These are phyloP conservation scores for Diaporthe sp. DNA, from an alignment of 2,329 filamentous ascomycete genomes.

Conservation along the genomic window DNA sequence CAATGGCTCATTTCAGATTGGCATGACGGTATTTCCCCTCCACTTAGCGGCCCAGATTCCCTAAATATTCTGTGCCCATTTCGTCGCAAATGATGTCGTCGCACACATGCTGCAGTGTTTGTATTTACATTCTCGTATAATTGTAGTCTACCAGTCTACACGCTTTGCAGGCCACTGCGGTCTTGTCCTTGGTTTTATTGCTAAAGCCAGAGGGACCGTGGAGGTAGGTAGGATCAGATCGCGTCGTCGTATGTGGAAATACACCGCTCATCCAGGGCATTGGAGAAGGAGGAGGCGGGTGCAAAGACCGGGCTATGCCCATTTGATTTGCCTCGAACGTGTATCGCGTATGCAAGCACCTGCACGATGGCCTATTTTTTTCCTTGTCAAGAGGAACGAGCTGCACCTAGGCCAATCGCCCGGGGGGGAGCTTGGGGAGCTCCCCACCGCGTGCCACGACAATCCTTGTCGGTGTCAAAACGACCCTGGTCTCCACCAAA, in stretches of 20 bases:
- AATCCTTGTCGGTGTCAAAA: conserved; percentile 29
- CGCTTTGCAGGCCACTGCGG: not conserved
- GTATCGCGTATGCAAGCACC: conserved; percentile 12
- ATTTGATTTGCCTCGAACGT: not conserved
- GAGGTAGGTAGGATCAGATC: not conserved
- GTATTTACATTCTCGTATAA: conserved; percentile 1
- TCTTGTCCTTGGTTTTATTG: not conserved
- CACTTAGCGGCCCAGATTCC: not conserved
- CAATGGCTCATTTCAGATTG: conserved; percentile 25
- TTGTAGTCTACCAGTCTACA: not conserved
- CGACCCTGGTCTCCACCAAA: conserved; percentile 29
- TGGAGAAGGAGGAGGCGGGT: not conserved
- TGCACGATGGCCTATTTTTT: conserved; percentile 24
- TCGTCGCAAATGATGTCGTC: not conserved
- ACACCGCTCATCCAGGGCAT: conserved; percentile 7
- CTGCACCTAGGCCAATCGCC: conserved; percentile 12
- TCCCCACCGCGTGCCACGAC: conserved; percentile 28
- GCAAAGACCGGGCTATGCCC: not conserved
- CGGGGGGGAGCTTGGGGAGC: conserved; percentile 15
- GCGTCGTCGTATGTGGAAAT: not conserved
- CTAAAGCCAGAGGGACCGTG: not conserved
- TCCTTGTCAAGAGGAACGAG: not conserved
- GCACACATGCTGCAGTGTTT: not conserved
- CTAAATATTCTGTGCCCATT: not conserved
- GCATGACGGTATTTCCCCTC: conserved; percentile 21